phyloP scores from a whole-genome alignment of 2,329 filamentous ascomycete species.

The Arthroderma uncinatum region DNA sequence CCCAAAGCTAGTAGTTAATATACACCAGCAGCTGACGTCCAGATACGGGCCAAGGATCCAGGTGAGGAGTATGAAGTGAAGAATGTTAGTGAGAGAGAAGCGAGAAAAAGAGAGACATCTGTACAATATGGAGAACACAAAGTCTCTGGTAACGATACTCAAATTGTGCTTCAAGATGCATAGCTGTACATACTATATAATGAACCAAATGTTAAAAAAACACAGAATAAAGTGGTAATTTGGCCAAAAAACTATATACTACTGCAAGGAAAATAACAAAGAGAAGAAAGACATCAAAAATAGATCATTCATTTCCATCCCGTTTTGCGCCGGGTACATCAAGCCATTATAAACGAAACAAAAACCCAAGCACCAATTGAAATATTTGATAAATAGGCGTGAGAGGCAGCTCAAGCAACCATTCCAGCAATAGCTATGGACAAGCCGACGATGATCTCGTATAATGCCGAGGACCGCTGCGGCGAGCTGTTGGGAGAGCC shows the following conservation, averaged over 20 bases:
- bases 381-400: not conserved
- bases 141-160: too few relatives aligned
- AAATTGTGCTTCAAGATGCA: too few relatives aligned
- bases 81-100: too few relatives aligned
- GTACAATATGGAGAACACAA: too few relatives aligned
- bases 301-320: not conserved
- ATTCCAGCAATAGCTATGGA: slow-evolving; percentile 38
- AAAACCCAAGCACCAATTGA: not conserved
- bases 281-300: not conserved
- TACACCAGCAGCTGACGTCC: too few relatives aligned
- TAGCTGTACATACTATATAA: too few relatives aligned
- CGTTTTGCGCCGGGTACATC: not conserved
- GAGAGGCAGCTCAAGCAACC: slow-evolving; percentile 25
- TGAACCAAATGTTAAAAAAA: not conserved
- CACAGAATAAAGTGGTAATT: not conserved
- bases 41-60: too few relatives aligned
- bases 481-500: slow-evolving; percentile 11
- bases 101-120: too few relatives aligned
- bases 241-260: not conserved
- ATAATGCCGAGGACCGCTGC: slow-evolving; percentile 17
- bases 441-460: slow-evolving; percentile 34
- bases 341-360: not conserved
- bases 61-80: too few relatives aligned
- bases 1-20: too few relatives aligned
- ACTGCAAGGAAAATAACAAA: not conserved